A percentile compares a stretch with the other conserved stretches of the same genome.
These are phyloP conservation scores for Phycomyces nitens DNA, from an alignment of 192 early-diverging fungal species.

Conservation along the genomic window DNA sequence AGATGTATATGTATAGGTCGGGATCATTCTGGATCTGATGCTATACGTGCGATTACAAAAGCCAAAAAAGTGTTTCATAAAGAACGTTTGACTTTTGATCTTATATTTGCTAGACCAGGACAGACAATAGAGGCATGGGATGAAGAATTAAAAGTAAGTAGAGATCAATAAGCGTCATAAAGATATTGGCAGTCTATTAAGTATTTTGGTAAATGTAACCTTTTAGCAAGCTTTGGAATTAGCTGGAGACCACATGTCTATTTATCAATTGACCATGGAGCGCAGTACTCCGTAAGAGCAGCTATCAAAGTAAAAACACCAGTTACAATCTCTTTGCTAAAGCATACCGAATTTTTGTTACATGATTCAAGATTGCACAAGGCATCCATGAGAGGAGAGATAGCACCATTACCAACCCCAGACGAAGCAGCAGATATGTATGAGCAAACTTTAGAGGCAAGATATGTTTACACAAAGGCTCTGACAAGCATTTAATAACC, in stretches of 20 bases:
- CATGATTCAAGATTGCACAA: constrained; percentile 46
- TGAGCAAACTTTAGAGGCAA: constrained; percentile 42
- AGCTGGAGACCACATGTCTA: constrained; percentile 47
- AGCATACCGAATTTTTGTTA: too few relatives aligned
- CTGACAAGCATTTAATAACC: too few relatives aligned
- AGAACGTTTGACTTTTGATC: constrained; percentile 44
- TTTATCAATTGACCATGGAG: constrained; percentile 54
- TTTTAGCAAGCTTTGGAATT: constrained; percentile 39
- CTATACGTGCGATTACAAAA: constrained; percentile 35
- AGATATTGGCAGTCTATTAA: neutral
- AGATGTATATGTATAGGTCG: constrained; percentile 22
- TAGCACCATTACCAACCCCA: constrained; percentile 26
- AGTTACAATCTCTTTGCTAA: too few relatives aligned
- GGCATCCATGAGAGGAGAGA: constrained; percentile 28
- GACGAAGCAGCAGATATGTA: constrained; percentile 53
- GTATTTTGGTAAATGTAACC: neutral
- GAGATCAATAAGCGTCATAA: too few relatives aligned
- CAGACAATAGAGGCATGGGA: constrained; percentile 42
- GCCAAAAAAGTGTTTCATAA: constrained; percentile 42
- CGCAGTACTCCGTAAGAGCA: constrained; percentile 45
- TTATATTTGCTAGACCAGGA: constrained; percentile 50
- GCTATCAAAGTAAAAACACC: too few relatives aligned
- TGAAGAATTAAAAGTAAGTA: constrained; percentile 38
- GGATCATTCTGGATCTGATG: constrained; percentile 44
- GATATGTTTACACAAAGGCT: too few relatives aligned